Percentiles rank a stretch among this genome's conserved stretches.
These are phyloP conservation scores for Rachicladosporium sp. DNA, from an alignment of 2,329 filamentous ascomycete genomes.

Conservation along the genomic window DNA sequence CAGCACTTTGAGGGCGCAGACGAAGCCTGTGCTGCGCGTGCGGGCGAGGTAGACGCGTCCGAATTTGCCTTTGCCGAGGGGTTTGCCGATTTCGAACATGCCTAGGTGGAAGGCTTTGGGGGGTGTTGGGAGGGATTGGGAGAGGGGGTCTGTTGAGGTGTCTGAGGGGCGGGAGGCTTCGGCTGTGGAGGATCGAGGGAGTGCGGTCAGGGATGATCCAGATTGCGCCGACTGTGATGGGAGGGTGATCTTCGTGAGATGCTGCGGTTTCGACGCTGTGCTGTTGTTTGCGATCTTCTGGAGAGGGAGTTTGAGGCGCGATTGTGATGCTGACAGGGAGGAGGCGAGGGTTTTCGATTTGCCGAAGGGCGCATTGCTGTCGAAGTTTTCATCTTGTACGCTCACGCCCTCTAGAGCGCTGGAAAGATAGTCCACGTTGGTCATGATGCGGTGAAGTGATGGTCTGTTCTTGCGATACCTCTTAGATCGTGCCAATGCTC, in stretches of 20 bases:
- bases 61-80: constrained; percentile 78
- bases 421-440: constrained; percentile 64
- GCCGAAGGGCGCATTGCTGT: constrained; percentile 36
- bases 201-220: no score
- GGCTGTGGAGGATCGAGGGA: constrained; percentile 20
- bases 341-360: no score
- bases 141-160: constrained; percentile 24
- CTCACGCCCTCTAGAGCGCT: constrained; percentile 80
- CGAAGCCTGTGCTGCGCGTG: constrained; percentile 65
- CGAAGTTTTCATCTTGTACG: constrained; percentile 74
- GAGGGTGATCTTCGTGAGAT: constrained; percentile 53
- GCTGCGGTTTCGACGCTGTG: constrained; percentile 25
- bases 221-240: constrained; percentile 52
- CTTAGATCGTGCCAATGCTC: not conserved
- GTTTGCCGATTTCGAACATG: constrained; percentile 88
- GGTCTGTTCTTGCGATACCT: not conserved
- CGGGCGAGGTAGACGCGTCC: constrained; percentile 75
- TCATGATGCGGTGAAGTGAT: constrained; percentile 12
- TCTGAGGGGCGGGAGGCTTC: constrained; percentile 18
- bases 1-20: constrained; percentile 75
- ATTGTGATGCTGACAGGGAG: constrained; percentile 16
- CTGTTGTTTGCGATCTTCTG: constrained; percentile 76
- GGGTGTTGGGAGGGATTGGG: constrained; percentile 17
- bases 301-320: constrained; percentile 58
- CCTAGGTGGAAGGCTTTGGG: constrained; percentile 63